Conservation (phyloP, 306 rosid species). For the Dicorynia guianensis region DNA sequence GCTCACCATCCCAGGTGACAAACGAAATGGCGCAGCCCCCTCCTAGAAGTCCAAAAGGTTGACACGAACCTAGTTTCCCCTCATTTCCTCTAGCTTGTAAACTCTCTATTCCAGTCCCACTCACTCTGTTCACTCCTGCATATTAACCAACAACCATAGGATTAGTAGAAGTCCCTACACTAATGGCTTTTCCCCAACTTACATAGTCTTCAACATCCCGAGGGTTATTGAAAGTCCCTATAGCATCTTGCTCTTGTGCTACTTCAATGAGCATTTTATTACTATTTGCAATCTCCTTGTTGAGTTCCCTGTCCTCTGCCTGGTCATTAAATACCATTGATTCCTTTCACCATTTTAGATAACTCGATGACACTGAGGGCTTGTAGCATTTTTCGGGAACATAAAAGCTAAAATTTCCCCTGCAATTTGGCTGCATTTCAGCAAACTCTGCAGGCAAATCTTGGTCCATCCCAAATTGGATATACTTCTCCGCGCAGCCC, state of each 20-base stretch:
- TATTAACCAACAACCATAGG: slow-evolving; percentile 16
- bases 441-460: slow-evolving; percentile 41
- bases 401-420: slow-evolving; percentile 30
- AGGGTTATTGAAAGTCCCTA: slow-evolving; percentile 21
- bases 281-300: background rate
- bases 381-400: slow-evolving; percentile 34
- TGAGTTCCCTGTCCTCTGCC: background rate
- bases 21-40: no score
- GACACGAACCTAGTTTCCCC: no score
- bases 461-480: slow-evolving; percentile 59
- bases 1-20: no score
- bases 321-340: background rate
- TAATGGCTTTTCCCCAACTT: background rate
- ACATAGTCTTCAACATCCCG: slow-evolving; percentile 14
- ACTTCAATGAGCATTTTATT: background rate
- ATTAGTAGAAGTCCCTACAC: slow-evolving; percentile 12
- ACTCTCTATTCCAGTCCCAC: slow-evolving; percentile 25
- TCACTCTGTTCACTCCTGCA: background rate
- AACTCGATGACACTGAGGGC: slow-evolving; percentile 38
- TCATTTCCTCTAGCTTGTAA: background rate
- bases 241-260: slow-evolving; percentile 17
- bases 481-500: slow-evolving; percentile 37
- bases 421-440: background rate
- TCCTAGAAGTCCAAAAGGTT: background rate
- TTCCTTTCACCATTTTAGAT: slow-evolving; percentile 25